phyloP scores from a whole-genome alignment of 2,329 filamentous ascomycete species.

The Aspergillus eucalypticola region DNA sequence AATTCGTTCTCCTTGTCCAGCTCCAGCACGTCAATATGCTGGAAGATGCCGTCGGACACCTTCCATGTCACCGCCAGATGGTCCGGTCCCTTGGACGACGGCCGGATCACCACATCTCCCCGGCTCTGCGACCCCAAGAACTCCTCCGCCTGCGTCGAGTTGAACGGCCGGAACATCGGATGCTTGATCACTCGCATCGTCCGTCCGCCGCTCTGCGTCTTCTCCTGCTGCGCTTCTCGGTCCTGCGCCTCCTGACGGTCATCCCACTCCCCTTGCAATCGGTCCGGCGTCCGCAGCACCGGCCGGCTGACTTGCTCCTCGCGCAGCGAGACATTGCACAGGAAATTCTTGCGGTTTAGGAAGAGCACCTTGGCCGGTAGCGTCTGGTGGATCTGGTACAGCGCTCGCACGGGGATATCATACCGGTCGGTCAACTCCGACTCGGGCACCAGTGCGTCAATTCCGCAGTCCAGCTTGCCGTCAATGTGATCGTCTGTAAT shows the following conservation, averaged over 20 bases:
- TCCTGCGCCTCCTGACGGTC: constrained; percentile 77
- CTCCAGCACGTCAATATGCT: constrained; percentile 96
- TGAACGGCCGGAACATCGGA: constrained; percentile 91
- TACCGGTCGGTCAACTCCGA: constrained; percentile 76
- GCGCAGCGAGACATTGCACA: constrained; percentile 78
- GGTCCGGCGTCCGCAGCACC: constrained; percentile 68
- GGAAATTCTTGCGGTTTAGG: constrained; percentile 82
- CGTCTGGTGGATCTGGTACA: constrained; percentile 78
- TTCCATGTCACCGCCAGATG: constrained; percentile 98
- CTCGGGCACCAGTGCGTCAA: constrained; percentile 83
- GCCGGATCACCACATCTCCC: constrained; percentile 91
- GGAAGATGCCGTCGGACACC: constrained; percentile 91
- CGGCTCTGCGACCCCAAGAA: constrained; percentile 81
- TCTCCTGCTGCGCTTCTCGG: constrained; percentile 78
- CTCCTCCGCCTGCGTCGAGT: constrained; percentile 87
- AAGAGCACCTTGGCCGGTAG: constrained; percentile 84
- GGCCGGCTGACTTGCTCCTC: constrained; percentile 77
- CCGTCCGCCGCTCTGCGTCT: constrained; percentile 80
- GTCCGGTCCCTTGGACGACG: constrained; percentile 91
- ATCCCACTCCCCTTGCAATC: constrained; percentile 83
- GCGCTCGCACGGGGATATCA: constrained; percentile 66
- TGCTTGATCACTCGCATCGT: constrained; percentile 96
- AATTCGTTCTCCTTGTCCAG: constrained; percentile 97
- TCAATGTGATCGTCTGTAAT: constrained; percentile 92
- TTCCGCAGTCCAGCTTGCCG: constrained; percentile 87